A percentile compares a stretch with the other conserved stretches of the same genome.
Conservation (phyloP, 495 filamentous ascomycete species). For the Amorphotheca resinae region DNA sequence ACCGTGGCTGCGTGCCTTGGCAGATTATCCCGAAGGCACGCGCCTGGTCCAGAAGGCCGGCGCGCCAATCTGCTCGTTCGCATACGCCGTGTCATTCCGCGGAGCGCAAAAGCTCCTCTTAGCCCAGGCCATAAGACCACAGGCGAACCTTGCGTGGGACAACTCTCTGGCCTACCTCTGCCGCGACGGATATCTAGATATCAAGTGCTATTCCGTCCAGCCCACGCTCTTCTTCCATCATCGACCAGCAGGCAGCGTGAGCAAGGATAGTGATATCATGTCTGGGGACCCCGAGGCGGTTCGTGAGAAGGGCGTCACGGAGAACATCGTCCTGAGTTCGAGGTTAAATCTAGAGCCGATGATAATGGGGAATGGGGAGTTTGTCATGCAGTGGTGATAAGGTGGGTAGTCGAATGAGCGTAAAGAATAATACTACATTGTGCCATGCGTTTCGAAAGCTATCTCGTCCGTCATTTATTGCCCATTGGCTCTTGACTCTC, state of each 20-base stretch:
- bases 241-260: constrained; percentile 26
- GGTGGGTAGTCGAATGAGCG: no score
- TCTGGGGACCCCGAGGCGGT: constrained; percentile 20
- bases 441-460: no score
- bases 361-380: constrained; percentile 1
- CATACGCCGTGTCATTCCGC: constrained; percentile 41
- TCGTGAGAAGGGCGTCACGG: constrained; percentile 28
- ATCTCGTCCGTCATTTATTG: no score
- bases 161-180: constrained; percentile 38
- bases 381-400: constrained; percentile 5
- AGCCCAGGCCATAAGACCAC: constrained; percentile 28
- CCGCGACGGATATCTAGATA: constrained; percentile 20
- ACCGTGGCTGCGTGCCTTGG: constrained; percentile 3
- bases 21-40: constrained; percentile 27
- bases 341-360: constrained; percentile 27
- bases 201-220: constrained; percentile 34
- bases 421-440: no score
- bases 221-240: constrained; percentile 37
- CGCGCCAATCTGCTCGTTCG: constrained; percentile 37
- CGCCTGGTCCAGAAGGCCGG: constrained; percentile 34
- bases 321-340: constrained; percentile 37
- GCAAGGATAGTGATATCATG: constrained; percentile 34
- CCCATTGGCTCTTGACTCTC: no score
- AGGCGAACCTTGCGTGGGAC: constrained; percentile 32
- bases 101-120: constrained; percentile 42